Conservation (phyloP, 148 eudicot species). For the Silene conica region DNA sequence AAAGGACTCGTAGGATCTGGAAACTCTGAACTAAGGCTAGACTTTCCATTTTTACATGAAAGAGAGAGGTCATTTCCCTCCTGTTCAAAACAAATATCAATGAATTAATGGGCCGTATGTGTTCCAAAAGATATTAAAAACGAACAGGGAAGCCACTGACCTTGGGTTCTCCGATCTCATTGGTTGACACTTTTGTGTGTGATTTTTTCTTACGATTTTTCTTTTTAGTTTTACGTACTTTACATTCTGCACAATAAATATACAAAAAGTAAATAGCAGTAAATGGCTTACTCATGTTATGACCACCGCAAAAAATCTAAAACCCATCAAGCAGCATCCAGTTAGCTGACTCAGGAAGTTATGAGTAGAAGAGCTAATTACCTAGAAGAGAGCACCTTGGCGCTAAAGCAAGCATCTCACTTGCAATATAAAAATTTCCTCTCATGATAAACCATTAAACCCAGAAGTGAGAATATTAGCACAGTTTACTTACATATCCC, state of each 20-base stretch:
- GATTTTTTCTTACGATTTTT: slow-evolving; percentile 67
- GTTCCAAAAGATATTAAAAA: neutral
- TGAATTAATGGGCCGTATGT: neutral
- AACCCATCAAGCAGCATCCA: neutral
- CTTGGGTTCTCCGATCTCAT: slow-evolving; percentile 34
- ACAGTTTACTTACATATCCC: neutral
- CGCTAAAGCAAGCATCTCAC: neutral
- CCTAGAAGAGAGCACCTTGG: neutral
- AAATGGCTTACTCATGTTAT: neutral
- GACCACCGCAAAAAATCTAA: slow-evolving; percentile 1
- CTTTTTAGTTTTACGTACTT: slow-evolving; percentile 56
- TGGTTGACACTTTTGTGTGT: slow-evolving; percentile 32
- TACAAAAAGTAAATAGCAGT: slow-evolving; percentile 12
- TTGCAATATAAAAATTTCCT: neutral
- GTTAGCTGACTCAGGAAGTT: neutral
- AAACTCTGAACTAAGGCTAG: slow-evolving; percentile 30
- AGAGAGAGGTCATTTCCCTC: slow-evolving; percentile 21
- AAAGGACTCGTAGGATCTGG: slow-evolving; percentile 27
- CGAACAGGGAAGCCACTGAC: slow-evolving; percentile 17
- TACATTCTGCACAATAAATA: slow-evolving; percentile 37
- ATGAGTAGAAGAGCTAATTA: neutral
- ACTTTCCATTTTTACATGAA: slow-evolving; percentile 33
- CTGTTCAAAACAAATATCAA: slow-evolving; percentile 21
- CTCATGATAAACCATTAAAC: neutral
- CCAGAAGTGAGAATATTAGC: slow-evolving; percentile 1